Evolutionary conservation across 208 protist genomes (phyloP).

Genomic region (Trypanosoma theileri): DNA sequence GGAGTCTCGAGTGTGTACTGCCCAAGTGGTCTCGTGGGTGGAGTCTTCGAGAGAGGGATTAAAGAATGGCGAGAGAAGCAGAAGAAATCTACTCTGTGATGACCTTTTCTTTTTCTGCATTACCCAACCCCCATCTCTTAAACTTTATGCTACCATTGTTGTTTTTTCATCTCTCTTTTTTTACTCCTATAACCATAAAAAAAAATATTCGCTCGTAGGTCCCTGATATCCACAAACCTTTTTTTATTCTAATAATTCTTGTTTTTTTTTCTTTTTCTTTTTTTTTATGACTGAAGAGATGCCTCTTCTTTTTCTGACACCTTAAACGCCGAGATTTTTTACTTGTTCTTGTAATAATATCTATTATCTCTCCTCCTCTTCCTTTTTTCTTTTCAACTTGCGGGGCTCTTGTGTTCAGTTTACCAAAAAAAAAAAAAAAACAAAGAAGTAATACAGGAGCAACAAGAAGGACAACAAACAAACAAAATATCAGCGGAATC

Average conservation of each 20-base stretch:
- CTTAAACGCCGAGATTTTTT: too few species aligned
- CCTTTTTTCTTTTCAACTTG: neutral
- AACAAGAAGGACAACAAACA: neutral
- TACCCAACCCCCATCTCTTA: neutral
- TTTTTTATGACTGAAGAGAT: too few species aligned
- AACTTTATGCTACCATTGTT: too few species aligned
- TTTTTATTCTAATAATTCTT: too few species aligned
- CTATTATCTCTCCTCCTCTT: too few species aligned
- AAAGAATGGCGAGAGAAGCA: constrained; percentile 47
- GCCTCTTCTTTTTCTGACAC: too few species aligned
- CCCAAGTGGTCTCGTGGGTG: constrained; percentile 64
- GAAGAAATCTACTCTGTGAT: constrained; percentile 17
- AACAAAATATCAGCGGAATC: neutral
- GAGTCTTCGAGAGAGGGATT: constrained; percentile 69
- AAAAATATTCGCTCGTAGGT: too few species aligned
- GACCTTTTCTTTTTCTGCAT: constrained; percentile 19
- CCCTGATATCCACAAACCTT: too few species aligned
- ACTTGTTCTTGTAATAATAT: too few species aligned
- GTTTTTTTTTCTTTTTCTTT: too few species aligned
- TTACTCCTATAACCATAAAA: neutral
- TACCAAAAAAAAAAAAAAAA: too few species aligned
- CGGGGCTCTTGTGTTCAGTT: too few species aligned
- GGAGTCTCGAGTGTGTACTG: constrained; percentile 83
- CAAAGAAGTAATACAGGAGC: neutral
- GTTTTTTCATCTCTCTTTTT: neutral